Evolutionary conservation across 2,329 filamentous ascomycete genomes (phyloP).

Genomic region (Phaeomoniella chlamydospora): DNA sequence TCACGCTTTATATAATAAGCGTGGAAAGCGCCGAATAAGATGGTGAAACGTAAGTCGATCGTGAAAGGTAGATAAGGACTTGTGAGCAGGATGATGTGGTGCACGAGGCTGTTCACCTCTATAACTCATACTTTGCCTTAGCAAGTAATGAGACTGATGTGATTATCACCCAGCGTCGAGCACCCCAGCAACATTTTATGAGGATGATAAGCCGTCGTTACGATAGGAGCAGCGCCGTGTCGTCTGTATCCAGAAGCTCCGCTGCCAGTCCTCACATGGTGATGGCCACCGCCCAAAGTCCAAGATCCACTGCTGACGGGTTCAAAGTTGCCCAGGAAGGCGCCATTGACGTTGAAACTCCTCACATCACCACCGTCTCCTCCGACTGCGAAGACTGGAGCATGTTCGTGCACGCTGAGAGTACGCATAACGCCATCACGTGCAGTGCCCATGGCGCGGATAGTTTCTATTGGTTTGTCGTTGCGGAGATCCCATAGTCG

Average conservation of each 20-base stretch:
- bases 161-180: conserved; percentile 71
- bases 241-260: background rate
- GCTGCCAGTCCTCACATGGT: background rate
- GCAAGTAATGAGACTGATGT: conserved; percentile 64
- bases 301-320: conserved; percentile 81
- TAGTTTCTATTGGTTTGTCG: conserved; percentile 59
- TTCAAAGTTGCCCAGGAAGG: conserved; percentile 67
- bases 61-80: too few relatives aligned
- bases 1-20: too few relatives aligned
- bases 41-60: too few relatives aligned
- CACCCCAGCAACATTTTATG: conserved; percentile 85
- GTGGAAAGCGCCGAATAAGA: too few relatives aligned
- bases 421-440: conserved; percentile 36
- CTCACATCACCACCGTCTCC: conserved; percentile 80
- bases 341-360: conserved; percentile 78
- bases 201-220: conserved; percentile 85
- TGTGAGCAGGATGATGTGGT: too few relatives aligned
- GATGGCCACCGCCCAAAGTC: conserved; percentile 23
- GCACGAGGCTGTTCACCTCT: too few relatives aligned
- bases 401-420: conserved; percentile 85
- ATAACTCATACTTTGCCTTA: too few relatives aligned
- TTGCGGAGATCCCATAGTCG: conserved; percentile 93
- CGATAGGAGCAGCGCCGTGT: conserved; percentile 62
- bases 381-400: conserved; percentile 87
- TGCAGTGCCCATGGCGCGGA: conserved; percentile 36